Base-by-base conservation (phyloP, 2,329 filamentous ascomycete species). In the Cordyceps fumosorosea region DNA sequence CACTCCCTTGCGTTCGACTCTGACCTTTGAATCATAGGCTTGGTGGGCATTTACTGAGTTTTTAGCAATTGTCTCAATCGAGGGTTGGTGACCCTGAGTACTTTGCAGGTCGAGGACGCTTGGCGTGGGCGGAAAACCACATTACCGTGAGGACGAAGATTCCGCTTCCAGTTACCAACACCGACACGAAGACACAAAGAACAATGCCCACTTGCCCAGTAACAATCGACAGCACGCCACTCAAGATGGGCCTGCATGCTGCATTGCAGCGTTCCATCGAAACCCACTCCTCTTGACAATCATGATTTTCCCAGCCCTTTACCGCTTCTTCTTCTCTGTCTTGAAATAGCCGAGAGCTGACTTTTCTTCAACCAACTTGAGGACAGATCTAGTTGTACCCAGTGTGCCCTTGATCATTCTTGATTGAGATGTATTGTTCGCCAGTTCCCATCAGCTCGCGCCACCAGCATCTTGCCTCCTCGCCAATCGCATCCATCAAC, bases 261-360 rank as follows among this genome's bases (percentile, higher is more conserved):
- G 26, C 56, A 44, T 51, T 40, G 56, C 45, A 51, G 56, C 47
- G 47, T 58, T 22, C 56, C 56, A 58, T 51, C n/a, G n/a, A 58
- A 50, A 40, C 34, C 56, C 56, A 58, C 56, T 50, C 56, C 11
- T 18, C 16, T 47, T 12, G 56, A 20, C 45, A 20, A 50, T 58
- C 47, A 40, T 34, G 22, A 51, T 42, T 26, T 47, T 6, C 52
- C 44, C 16, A 57, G 55, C 55, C 56, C 47, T 58, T 58, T 58
- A 58, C 56, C 56, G 20, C 47, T n/a, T 62, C 24, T 56, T 58
- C 24, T 45, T 18, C 29, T 22, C 44, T 32, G 18, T 22, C 20
- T 47, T 22, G 32, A 40, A 7, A 14, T 50, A 45, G 37, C 51
- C 42, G 42, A 37, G n/a, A 37, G 12, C 16, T 24, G 29, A 14